phyloP scores from a whole-genome alignment of 352 stramenopile species.

The Phytophthora sp. region DNA sequence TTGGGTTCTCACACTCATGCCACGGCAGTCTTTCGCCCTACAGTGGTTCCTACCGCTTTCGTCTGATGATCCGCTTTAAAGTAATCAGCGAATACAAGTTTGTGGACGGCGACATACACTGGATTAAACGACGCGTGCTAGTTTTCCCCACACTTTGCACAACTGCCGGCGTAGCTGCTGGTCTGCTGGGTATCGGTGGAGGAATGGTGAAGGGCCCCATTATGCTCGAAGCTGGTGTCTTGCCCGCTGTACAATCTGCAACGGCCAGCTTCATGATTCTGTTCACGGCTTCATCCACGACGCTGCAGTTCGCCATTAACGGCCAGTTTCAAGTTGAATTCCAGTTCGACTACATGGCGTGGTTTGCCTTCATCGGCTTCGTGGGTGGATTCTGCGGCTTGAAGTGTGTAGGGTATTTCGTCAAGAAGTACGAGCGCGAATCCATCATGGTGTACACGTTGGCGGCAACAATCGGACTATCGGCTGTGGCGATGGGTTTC shows the following conservation, averaged over 20 bases:
- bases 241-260: neutral
- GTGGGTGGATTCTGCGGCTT: neutral
- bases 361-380: neutral
- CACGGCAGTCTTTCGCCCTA: conserved; percentile 6
- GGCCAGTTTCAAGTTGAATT: neutral
- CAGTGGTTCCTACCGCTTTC: conserved; percentile 1
- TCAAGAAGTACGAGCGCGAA: neutral
- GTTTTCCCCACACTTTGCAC: neutral
- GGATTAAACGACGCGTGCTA: neutral
- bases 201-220: neutral
- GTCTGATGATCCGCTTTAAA: neutral
- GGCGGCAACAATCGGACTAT: neutral
- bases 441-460: neutral
- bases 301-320: neutral
- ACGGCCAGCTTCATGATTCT: neutral
- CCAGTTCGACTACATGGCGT: neutral
- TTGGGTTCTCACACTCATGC: neutral
- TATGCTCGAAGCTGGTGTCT: neutral
- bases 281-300: neutral
- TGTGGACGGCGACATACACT: conserved; percentile 1
- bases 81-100: neutral
- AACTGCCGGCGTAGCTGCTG: neutral
- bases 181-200: neutral
- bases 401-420: neutral
- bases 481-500: neutral